A percentile compares a stretch with the other conserved stretches of the same genome.
phyloP scores from a whole-genome alignment of 306 rosid species.

The Mucuna pruriens region DNA sequence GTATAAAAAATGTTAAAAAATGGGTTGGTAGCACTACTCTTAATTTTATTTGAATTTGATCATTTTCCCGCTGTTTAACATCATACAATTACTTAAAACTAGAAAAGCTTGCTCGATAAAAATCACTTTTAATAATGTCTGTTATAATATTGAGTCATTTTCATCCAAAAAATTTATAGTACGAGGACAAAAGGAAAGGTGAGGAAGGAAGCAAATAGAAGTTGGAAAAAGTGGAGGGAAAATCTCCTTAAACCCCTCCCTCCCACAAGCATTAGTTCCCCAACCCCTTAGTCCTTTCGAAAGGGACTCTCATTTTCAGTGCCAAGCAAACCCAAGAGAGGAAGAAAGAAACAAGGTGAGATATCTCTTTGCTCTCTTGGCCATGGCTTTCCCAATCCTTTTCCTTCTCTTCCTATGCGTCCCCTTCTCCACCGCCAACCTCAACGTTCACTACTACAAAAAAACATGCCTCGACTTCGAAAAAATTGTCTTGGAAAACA shows the following conservation, averaged over 20 bases:
- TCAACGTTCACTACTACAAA: conserved; percentile 49
- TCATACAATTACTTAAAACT: no score
- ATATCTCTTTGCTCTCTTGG: conserved; percentile 27
- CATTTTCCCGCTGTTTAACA: no score
- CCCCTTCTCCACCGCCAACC: conserved; percentile 41
- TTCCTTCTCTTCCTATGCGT: conserved; percentile 46
- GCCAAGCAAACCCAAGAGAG: conserved; percentile 27
- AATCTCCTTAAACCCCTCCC: conserved; percentile 47
- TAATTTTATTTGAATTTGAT: no score
- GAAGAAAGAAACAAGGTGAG: background rate
- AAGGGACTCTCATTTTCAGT: background rate
- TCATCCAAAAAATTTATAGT: no score
- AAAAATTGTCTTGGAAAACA: conserved; percentile 37
- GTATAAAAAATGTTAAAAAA: no score
- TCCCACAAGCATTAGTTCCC: conserved; percentile 32
- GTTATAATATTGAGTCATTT: no score
- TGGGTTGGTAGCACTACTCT: no score
- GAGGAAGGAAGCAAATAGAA: background rate
- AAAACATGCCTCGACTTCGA: conserved; percentile 55
- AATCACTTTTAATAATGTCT: no score
- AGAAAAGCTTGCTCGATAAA: no score
- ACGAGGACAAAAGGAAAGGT: conserved; percentile 20
- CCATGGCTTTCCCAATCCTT: conserved; percentile 45
- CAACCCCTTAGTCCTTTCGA: background rate
- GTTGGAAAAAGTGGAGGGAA: background rate